Evolutionary conservation across 257 asterid genomes (phyloP).

Genomic region (Jacaranda mimosifolia): DNA sequence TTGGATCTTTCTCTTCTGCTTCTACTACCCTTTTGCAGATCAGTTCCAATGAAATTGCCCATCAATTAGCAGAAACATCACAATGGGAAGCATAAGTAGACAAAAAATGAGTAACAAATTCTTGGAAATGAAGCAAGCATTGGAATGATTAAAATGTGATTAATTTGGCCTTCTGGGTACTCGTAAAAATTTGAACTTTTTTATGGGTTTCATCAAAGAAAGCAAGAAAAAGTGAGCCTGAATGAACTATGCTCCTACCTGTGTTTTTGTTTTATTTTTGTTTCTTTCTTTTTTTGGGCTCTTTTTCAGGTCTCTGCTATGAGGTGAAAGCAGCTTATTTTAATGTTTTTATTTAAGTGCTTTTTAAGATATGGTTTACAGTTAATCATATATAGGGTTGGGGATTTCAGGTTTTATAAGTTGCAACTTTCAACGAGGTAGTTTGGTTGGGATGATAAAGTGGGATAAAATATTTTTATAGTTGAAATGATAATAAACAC

Average conservation of each 20-base stretch:
- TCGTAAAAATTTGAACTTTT: background rate
- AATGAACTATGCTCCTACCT: background rate
- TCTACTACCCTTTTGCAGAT: constrained; percentile 21
- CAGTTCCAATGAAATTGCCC: constrained; percentile 16
- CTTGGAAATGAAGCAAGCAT: constrained; percentile 32
- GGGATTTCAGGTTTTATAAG: no score
- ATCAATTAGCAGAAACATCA: background rate
- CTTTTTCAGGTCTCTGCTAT: no score
- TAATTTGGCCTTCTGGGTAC: background rate
- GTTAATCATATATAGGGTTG: no score
- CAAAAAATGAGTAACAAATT: constrained; percentile 6
- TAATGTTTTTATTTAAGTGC: background rate
- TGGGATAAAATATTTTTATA: no score
- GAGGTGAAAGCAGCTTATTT: background rate
- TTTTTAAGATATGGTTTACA: background rate
- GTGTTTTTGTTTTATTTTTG: background rate
- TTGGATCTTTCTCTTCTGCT: no score
- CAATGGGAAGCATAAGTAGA: background rate
- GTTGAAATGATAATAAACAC: no score
- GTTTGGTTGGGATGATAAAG: no score
- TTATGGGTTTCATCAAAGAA: background rate
- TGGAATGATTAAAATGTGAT: constrained; percentile 13
- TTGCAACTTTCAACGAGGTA: no score
- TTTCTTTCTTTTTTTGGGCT: background rate
- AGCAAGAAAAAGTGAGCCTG: background rate